Evolutionary conservation across 228 moss, liverwort and hornwort genomes (phyloP).

Genomic region (Sphagnum fallax): DNA sequence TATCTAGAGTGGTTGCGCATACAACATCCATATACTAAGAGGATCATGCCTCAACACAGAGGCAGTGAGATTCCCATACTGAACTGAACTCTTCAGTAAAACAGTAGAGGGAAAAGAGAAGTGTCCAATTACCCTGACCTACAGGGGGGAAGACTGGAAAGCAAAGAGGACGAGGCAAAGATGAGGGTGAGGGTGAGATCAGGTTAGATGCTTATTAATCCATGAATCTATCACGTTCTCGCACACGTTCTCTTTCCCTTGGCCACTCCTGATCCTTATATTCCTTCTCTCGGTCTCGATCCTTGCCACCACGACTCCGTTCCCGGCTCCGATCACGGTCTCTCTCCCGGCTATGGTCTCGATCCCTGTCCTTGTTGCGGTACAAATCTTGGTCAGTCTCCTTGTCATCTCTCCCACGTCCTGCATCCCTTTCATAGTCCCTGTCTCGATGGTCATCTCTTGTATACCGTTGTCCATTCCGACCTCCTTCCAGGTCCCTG

Average conservation of each 20-base stretch:
- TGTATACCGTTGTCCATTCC: constrained; percentile 38
- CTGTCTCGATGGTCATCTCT: constrained; percentile 29
- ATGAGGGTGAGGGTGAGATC: too few species aligned
- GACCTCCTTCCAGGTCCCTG: constrained; percentile 28
- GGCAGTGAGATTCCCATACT: too few species aligned
- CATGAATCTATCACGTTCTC: constrained; percentile 64
- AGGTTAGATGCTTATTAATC: constrained; percentile 16
- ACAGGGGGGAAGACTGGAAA: too few species aligned
- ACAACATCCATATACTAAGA: too few species aligned
- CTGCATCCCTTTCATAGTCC: constrained; percentile 33
- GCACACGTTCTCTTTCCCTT: constrained; percentile 42
- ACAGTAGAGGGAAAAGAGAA: too few species aligned
- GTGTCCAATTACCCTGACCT: too few species aligned
- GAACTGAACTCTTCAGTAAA: too few species aligned
- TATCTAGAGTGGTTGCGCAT: too few species aligned
- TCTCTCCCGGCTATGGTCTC: background rate
- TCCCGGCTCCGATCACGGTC: constrained; percentile 36
- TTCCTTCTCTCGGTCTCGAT: constrained; percentile 16
- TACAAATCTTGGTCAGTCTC: constrained; percentile 40
- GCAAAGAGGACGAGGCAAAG: too few species aligned
- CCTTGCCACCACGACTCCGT: constrained; percentile 25
- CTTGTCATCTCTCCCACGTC: constrained; percentile 30
- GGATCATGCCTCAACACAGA: too few species aligned
- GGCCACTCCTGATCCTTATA: too few species aligned
- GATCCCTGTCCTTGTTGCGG: constrained; percentile 7